Base-by-base conservation (phyloP, 768 basidiomycete genomes). In the Phaeotremella skinneri region DNA sequence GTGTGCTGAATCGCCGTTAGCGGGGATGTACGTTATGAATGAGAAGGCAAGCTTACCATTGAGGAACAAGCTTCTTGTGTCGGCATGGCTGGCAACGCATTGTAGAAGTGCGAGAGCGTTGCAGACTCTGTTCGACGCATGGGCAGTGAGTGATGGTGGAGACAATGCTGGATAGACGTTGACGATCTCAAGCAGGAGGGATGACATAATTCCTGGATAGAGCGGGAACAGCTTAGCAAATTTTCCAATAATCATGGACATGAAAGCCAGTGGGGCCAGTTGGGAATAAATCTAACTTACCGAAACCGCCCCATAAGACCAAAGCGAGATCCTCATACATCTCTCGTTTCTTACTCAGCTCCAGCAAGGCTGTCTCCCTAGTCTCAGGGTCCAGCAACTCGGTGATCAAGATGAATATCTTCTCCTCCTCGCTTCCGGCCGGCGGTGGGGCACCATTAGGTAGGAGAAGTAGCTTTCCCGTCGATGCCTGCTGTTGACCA, bases 251-350 rank as follows among this genome's bases (percentile, higher is more conserved):
- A n/a, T n/a, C n/a, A n/a, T n/a, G n/a, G n/a, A n/a, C n/a, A n/a
- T n/a, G n/a, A n/a, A n/a, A n/a, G n/a, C n/a, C n/a, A n/a, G n/a
- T n/a, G n/a, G n/a, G n/a, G n/a, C n/a, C n/a, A n/a, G 9, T 50
- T 20, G 62, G 54, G 29, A 53, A 11, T 21, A n/a, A 26, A 20
- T 48, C 9, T 14, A 20, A 75, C 80, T 57, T 65, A 94, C 94
- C 94, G 71, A 97, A 99, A 1, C 92, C 92, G 71, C 98, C 93
- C 96, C 96, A 99, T 5, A 99, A 82, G 25, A 99, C 90, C 42
- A 98, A 83, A 1, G 96, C 96, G 47, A 99, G 85, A 79, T 99
- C 93, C 75, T 99, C 96, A 74, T 94, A 98, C 78, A 98, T 93
- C 79, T 98, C 96, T 63, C 96, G 82, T 81, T 97, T 98, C 83